Base-by-base conservation (phyloP, 2,329 filamentous ascomycete species). In the Harringtonia lauricola region DNA sequence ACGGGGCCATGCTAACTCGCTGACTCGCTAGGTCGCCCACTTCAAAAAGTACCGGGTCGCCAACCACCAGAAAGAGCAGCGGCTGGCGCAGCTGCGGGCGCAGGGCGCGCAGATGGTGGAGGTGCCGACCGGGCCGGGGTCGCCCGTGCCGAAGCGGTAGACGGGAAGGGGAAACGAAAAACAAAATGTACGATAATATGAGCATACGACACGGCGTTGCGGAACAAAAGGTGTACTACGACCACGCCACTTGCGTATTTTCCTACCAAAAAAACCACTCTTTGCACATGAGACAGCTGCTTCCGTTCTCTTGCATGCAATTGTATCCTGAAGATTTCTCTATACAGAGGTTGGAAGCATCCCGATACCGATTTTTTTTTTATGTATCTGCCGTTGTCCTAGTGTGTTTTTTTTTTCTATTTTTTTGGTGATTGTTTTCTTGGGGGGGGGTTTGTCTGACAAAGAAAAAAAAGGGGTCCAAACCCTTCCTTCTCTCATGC, bases 11-110 rank as follows among this genome's bases (percentile, higher is more conserved):
- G n/a, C n/a, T n/a, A n/a, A n/a, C n/a, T 18, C 7, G 15, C 19
- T 31, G 7, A 19, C 40, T 19, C 8, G 6, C 35, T 54, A 92
- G 86, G 85, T 95, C 48, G 87, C 88, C 65, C 96, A 98, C 64
- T 98, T 98, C 67, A 95, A 96, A 71, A 89, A 95, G 64, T 84
- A 88, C 66, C 75, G 92, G 56, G 86, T 96, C 30, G 90, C 94
- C 65, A 92, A 98, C 54, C 75, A 85, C 57, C 85, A 94, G 55
- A 87, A 90, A 64, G 82, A 85, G 57, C 71, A 81, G 64, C 83
- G 86, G 21, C 68, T 95, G 51, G 81, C 83, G 55, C 77, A 79
- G 58, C 75, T 95, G 54, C 73, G 83, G 59, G 73, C 71, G 38
- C 82, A 90, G 60, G 83, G 84, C 50, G 86, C 83, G 13, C 68